A percentile compares a stretch with the other conserved stretches of the same genome.
These are phyloP conservation scores for Cephaloascus fragrans DNA, from an alignment of 805 yeast genomes.

Conservation along the genomic window DNA sequence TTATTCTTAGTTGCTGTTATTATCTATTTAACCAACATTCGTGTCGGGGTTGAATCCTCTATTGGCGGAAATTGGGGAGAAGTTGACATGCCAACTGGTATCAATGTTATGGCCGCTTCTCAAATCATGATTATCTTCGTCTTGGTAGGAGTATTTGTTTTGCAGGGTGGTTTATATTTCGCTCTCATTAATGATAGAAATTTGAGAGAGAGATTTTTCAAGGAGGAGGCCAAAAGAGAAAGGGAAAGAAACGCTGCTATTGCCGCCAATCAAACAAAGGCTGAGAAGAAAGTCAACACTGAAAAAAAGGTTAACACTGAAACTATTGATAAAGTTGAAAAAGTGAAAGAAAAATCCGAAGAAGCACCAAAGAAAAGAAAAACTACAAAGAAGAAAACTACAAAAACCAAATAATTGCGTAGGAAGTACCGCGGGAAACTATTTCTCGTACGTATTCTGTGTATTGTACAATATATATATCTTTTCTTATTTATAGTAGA, in stretches of 20 bases:
- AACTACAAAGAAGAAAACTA: neutral
- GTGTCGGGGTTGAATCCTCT: constrained; percentile 68
- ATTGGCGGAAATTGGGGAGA: constrained; percentile 85
- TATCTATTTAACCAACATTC: constrained; percentile 77
- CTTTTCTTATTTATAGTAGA: too few species aligned
- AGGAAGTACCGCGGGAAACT: too few species aligned
- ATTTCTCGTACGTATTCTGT: too few species aligned
- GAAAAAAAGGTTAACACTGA: too few species aligned
- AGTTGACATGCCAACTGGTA: constrained; percentile 74
- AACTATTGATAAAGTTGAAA: neutral
- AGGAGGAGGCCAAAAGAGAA: constrained; percentile 13
- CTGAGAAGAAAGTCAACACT: too few species aligned
- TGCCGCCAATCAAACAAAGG: too few species aligned
- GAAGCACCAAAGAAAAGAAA: neutral
- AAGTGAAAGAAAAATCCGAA: too few species aligned
- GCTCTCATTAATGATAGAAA: constrained; percentile 53
- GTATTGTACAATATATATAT: too few species aligned
- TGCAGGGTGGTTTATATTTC: constrained; percentile 86
- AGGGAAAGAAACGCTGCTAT: too few species aligned
- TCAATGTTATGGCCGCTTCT: constrained; percentile 88
- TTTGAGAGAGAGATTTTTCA: constrained; percentile 20
- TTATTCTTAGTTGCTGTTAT: constrained; percentile 63
- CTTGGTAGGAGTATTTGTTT: constrained; percentile 66
- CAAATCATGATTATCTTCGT: constrained; percentile 65
- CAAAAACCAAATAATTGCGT: too few species aligned